Percentiles rank a stretch among this genome's conserved stretches.
Evolutionary conservation across 139 green algal species (phyloP).

Genomic region (Micromonas commoda): DNA sequence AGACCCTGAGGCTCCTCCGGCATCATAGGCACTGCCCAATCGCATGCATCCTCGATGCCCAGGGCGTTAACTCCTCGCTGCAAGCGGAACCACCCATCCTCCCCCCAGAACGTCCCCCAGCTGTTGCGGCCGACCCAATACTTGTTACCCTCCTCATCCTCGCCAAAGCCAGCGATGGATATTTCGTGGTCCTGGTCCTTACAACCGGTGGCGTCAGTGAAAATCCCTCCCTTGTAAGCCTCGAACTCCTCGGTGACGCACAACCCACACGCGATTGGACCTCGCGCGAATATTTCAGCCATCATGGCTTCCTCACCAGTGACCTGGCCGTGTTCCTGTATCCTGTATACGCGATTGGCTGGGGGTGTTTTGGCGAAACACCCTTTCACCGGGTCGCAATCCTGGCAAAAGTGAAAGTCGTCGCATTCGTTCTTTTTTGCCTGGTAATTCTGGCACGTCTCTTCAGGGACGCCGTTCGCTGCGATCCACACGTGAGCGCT

Average conservation of each 20-base stretch:
- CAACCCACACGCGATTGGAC: slow-evolving; percentile 81
- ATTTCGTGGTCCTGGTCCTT: slow-evolving; percentile 57
- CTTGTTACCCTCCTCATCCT: slow-evolving; percentile 20
- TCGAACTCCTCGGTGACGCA: slow-evolving; percentile 61
- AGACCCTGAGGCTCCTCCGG: background rate
- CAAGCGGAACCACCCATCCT: slow-evolving; percentile 69
- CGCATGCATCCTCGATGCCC: slow-evolving; percentile 64
- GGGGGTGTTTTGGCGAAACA: slow-evolving; percentile 3
- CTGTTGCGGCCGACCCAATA: slow-evolving; percentile 53
- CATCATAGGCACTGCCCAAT: slow-evolving; percentile 46
- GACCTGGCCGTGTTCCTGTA: slow-evolving; percentile 64
- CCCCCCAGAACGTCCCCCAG: slow-evolving; percentile 63
- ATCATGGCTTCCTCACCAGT: slow-evolving; percentile 62
- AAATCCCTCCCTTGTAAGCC: slow-evolving; percentile 47
- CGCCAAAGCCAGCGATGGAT: slow-evolving; percentile 21
- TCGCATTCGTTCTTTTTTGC: slow-evolving; percentile 43
- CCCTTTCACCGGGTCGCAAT: slow-evolving; percentile 33
- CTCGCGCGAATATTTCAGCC: slow-evolving; percentile 43
- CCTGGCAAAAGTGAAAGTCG: slow-evolving; percentile 38
- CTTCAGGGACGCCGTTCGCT: slow-evolving; percentile 44
- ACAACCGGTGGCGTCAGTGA: slow-evolving; percentile 31
- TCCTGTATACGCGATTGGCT: slow-evolving; percentile 19
- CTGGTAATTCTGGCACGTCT: slow-evolving; percentile 57
- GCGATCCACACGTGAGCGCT: slow-evolving; percentile 46
- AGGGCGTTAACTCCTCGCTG: slow-evolving; percentile 70